Evolutionary conservation across 352 stramenopile species (phyloP).

Genomic region (Phytophthora palmivora): DNA sequence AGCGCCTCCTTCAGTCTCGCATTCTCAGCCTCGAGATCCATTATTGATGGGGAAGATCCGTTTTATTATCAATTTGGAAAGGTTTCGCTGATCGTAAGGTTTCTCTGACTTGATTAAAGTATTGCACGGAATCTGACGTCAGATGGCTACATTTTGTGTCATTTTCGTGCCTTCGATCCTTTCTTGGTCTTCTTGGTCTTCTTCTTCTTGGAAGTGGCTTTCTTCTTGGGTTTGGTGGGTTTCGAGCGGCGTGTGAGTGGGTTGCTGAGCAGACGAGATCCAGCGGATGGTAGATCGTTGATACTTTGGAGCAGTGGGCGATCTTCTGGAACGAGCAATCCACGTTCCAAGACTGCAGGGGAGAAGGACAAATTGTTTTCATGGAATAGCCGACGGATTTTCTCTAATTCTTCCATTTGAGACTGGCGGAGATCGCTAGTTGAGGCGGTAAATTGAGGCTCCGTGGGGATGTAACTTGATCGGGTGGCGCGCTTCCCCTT

Average conservation of each 20-base stretch:
- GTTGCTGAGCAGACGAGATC: conserved; percentile 53
- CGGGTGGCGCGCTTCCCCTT: conserved; percentile 16
- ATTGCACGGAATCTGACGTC: conserved; percentile 2
- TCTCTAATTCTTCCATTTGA: conserved; percentile 68
- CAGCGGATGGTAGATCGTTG: conserved; percentile 58
- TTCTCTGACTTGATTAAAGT: conserved; percentile 18
- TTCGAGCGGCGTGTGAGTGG: conserved; percentile 39
- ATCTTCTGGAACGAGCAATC: conserved; percentile 71
- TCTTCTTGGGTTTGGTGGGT: conserved; percentile 41
- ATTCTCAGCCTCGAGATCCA: conserved; percentile 56
- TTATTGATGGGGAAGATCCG: conserved; percentile 19
- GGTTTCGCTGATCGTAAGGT: too few species aligned
- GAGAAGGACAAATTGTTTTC: conserved; percentile 56
- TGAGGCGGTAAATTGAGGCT: conserved; percentile 19
- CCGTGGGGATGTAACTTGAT: not conserved
- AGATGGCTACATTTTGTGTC: conserved; percentile 34
- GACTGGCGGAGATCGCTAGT: conserved; percentile 64
- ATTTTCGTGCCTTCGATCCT: conserved; percentile 31
- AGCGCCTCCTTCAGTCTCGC: conserved; percentile 52
- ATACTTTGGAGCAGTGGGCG: conserved; percentile 53
- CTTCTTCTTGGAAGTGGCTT: conserved; percentile 46
- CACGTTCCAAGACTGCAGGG: conserved; percentile 49
- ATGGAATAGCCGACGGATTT: conserved; percentile 69
- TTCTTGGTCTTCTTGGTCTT: conserved; percentile 56
- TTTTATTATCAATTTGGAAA: conserved; percentile 5